Evolutionary conservation across 177 flowering plant species (phyloP).

Genomic region (Vitis hybrid): DNA sequence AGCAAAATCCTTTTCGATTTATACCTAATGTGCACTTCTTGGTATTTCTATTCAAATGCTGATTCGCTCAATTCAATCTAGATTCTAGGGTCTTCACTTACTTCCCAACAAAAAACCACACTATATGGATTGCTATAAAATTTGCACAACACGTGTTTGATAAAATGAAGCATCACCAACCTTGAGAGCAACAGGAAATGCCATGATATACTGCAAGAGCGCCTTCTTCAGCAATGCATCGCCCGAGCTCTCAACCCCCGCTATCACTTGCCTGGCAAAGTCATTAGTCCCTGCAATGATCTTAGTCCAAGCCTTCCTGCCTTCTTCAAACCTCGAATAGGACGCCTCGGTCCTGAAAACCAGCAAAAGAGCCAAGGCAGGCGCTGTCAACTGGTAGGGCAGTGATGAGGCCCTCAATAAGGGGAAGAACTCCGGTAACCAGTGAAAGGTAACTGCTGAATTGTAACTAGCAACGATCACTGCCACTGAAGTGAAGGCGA

Average conservation of each 20-base stretch:
- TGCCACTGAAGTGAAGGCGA: conserved; percentile 69
- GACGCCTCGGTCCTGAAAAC: conserved; percentile 93
- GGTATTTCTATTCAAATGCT: too few species aligned
- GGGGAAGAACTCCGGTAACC: conserved; percentile 73
- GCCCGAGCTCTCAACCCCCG: conserved; percentile 38
- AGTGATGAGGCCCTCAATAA: conserved; percentile 66
- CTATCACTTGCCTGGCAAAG: conserved; percentile 66
- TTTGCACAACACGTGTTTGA: neutral
- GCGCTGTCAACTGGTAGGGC: conserved; percentile 94
- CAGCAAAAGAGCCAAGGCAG: conserved; percentile 85
- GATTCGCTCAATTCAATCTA: too few species aligned
- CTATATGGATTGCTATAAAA: neutral
- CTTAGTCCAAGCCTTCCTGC: conserved; percentile 86
- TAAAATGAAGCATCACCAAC: conserved; percentile 24
- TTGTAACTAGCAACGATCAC: conserved; percentile 64
- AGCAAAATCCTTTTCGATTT: too few species aligned
- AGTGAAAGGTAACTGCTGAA: conserved; percentile 46
- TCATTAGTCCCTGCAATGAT: conserved; percentile 71
- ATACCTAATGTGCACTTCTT: too few species aligned
- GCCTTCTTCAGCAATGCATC: conserved; percentile 45
- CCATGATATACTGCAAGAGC: conserved; percentile 73
- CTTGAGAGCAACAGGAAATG: conserved; percentile 90
- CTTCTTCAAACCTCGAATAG: conserved; percentile 84
- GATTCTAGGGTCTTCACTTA: too few species aligned
- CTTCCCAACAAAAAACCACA: too few species aligned